Evolutionary conservation across 1,284 basidiomycete genomes (phyloP).

Genomic region (Cerrena zonata): DNA sequence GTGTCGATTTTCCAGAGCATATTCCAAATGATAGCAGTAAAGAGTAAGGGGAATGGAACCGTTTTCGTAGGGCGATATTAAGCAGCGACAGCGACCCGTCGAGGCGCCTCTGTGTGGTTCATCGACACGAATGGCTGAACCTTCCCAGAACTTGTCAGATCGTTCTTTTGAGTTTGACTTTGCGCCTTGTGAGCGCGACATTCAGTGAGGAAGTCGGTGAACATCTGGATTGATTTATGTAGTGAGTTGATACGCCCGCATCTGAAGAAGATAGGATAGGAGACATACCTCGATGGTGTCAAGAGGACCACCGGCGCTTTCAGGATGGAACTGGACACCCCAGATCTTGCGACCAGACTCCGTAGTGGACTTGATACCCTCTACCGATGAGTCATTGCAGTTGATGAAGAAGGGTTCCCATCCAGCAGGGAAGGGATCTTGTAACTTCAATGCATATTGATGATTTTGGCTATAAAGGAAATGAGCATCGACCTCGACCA

Average conservation of each 20-base stretch:
- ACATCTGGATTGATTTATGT: slow-evolving; percentile 56
- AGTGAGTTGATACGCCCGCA: too few species aligned
- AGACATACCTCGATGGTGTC: slow-evolving; percentile 81
- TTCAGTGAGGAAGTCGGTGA: slow-evolving; percentile 81
- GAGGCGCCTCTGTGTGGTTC: slow-evolving; percentile 14
- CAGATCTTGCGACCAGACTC: slow-evolving; percentile 85
- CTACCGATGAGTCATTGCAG: slow-evolving; percentile 95
- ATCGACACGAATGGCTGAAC: slow-evolving; percentile 14
- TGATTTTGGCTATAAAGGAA: slow-evolving; percentile 72
- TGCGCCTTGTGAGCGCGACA: slow-evolving; percentile 56
- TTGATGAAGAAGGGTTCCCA: slow-evolving; percentile 99
- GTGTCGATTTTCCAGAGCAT: too few species aligned
- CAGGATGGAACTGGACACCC: slow-evolving; percentile 97
- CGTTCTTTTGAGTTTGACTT: slow-evolving; percentile 15
- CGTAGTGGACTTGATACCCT: slow-evolving; percentile 88
- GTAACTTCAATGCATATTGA: slow-evolving; percentile 89
- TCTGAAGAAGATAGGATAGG: slow-evolving; percentile 6
- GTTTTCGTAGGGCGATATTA: slow-evolving; percentile 9
- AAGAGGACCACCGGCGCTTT: slow-evolving; percentile 86
- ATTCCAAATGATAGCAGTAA: too few species aligned
- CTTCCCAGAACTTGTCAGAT: slow-evolving; percentile 24
- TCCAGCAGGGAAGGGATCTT: slow-evolving; percentile 88
- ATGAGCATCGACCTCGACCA: slow-evolving; percentile 5
- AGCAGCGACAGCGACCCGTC: slow-evolving; percentile 27
- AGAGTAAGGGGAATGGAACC: too few species aligned